Base-by-base conservation (phyloP, 1,284 basidiomycete species). In the Cutaneotrichosporon cutaneum region DNA sequence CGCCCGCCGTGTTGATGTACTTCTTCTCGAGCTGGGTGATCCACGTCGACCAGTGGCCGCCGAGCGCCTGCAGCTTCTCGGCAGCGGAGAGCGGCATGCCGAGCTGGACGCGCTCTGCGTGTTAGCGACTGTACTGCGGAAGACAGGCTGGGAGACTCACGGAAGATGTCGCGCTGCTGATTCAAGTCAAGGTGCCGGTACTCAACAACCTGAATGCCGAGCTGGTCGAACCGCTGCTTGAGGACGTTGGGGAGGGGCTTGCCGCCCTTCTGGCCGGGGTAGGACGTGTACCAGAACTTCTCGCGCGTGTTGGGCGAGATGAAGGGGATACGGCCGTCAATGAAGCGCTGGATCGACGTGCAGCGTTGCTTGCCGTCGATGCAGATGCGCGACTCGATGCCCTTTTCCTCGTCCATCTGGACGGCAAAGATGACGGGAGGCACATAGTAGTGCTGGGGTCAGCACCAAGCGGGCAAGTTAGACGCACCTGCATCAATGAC, bases 361-460 rank as follows among this genome's bases (percentile, higher is more conserved):
- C 74, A 75, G 33, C 77, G 70, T 56, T 79, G 77, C 59, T 79
- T 79, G 54, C 77, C 77, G 61, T 79, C 77, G 61, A 79, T 77
- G 54, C 75, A 76, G 13, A 71, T 61, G 18, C 71, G 70, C 18
- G 16, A 58, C n/a, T 74, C 69, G 22, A 36, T 16, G 35, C 52
- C 52, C 26, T 65, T 65, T 10, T 64, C 58, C 26, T 65, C 66
- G 18, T 65, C 54, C 21, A 24, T 44, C 26, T 60, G 30, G 27
- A 50, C 21, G 3, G 76, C 73, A 58, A 78, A 78, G 54, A 79
- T 68, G 42, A 79, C 63, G 3, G 77, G 76, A 6, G 76, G 76
- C 26, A 77, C 69, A 50, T 75, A 77, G 63, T 72, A 79, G 64
- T 77, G 77, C 72, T 75, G 64, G 10, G 21, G 47, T 60, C 26